These are phyloP conservation scores for Rhizopogon salebrosus DNA, from an alignment of 768 basidiomycete genomes.

Conservation along the genomic window DNA sequence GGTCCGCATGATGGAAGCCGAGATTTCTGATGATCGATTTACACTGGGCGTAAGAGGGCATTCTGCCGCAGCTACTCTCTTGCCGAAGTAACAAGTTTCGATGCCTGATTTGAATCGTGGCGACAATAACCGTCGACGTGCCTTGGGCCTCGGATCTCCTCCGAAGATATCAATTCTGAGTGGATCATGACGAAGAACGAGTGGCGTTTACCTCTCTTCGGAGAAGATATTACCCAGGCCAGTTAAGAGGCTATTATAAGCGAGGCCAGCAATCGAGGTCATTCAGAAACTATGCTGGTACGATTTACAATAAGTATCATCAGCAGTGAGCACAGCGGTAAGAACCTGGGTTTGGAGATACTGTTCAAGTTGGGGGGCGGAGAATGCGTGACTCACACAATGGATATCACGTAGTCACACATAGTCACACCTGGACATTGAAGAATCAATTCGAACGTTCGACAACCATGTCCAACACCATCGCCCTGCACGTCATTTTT, in stretches of 20 bases:
- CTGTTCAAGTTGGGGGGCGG: no score
- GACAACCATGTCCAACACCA: constrained; percentile 46
- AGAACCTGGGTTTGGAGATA: no score
- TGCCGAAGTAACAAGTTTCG: not conserved
- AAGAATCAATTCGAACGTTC: constrained; percentile 10
- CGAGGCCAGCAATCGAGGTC: constrained; percentile 2
- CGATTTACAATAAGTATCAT: not conserved
- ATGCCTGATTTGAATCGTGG: no score
- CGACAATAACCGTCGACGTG: not conserved
- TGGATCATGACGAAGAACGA: constrained; percentile 13
- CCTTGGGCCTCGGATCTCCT: constrained; percentile 10
- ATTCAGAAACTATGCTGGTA: not conserved
- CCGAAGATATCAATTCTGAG: constrained; percentile 15
- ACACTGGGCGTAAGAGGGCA: not conserved
- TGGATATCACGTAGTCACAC: constrained; percentile 11
- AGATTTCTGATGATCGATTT: not conserved
- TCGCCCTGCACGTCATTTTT: constrained; percentile 35
- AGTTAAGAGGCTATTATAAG: constrained; percentile 11
- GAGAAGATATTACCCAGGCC: not conserved
- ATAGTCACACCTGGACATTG: constrained; percentile 4
- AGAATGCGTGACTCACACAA: not conserved
- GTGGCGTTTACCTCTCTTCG: constrained; percentile 14
- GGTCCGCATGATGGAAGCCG: not conserved
- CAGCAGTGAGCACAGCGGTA: no score
- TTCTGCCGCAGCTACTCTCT: not conserved